phyloP scores from a whole-genome alignment of 1,284 basidiomycete genomes.

The Singerocomus rubriflavus region DNA sequence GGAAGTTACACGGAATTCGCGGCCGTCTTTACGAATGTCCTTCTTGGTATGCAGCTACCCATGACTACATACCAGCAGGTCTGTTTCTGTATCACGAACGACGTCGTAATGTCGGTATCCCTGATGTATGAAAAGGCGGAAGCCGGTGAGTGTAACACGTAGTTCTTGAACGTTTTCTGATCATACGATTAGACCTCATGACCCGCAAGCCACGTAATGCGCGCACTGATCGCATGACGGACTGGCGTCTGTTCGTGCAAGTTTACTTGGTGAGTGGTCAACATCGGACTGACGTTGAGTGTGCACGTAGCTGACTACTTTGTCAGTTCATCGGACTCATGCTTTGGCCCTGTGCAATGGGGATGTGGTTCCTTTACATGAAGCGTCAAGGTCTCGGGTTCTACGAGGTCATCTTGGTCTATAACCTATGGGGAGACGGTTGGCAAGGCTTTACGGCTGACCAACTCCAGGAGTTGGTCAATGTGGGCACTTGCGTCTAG shows the following conservation, averaged over 20 bases:
- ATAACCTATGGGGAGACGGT: conserved; percentile 37
- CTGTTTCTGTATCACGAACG: conserved; percentile 38
- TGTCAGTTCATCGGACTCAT: conserved; percentile 43
- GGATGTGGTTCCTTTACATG: conserved; percentile 43
- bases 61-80: conserved; percentile 43
- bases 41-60: conserved; percentile 40
- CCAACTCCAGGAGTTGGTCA: conserved; percentile 33
- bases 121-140: conserved; percentile 40
- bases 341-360: conserved; percentile 44
- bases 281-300: background rate
- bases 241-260: conserved; percentile 35
- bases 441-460: conserved; percentile 30
- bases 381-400: conserved; percentile 32
- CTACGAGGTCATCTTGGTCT: conserved; percentile 41
- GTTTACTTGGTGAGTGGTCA: conserved; percentile 24
- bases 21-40: conserved; percentile 35
- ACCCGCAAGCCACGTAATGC: conserved; percentile 62
- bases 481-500: conserved; percentile 41
- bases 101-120: conserved; percentile 37
- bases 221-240: conserved; percentile 50
- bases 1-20: conserved; percentile 36
- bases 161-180: conserved; percentile 4
- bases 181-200: conserved; percentile 38
- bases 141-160: conserved; percentile 23
- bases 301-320: background rate